Evolutionary conservation across 768 basidiomycete species (phyloP).

Genomic region (Pisolithus sp.): DNA sequence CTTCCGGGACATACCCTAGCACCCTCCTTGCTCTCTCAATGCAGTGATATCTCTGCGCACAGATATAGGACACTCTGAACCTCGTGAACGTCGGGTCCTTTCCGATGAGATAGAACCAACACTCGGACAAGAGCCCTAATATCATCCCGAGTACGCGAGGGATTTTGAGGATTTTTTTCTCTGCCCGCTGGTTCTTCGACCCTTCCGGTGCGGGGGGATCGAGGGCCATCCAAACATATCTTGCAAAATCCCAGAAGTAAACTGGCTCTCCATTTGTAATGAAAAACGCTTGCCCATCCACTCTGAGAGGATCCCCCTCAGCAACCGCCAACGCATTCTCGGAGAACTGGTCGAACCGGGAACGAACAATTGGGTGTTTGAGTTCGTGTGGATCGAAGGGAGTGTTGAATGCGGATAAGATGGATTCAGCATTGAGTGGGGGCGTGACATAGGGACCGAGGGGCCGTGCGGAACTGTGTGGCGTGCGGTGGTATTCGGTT

Average conservation of each 20-base stretch:
- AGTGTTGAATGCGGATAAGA: conserved; percentile 52
- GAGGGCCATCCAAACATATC: conserved; percentile 70
- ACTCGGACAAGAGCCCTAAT: conserved; percentile 69
- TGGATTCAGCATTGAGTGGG: conserved; percentile 49
- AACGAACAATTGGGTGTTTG: conserved; percentile 58
- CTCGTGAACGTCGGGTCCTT: conserved; percentile 81
- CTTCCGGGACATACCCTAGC: conserved; percentile 88
- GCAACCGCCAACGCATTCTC: conserved; percentile 48
- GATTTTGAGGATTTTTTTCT: conserved; percentile 40
- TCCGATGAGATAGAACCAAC: conserved; percentile 64
- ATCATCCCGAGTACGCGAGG: conserved; percentile 60
- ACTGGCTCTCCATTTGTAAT: conserved; percentile 96
- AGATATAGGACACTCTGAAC: conserved; percentile 77
- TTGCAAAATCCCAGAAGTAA: conserved; percentile 93
- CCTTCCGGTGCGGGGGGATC: conserved; percentile 49
- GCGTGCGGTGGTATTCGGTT: conserved; percentile 58
- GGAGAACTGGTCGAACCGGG: conserved; percentile 77
- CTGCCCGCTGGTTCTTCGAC: conserved; percentile 30
- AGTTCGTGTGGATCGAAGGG: conserved; percentile 30
- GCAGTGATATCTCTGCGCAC: conserved; percentile 81
- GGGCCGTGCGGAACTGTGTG: conserved; percentile 75
- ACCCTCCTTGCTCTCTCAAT: conserved; percentile 90
- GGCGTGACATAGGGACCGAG: conserved; percentile 73
- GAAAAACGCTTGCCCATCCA: conserved; percentile 92
- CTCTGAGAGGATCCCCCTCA: conserved; percentile 55